Percentiles rank a stretch among this genome's conserved stretches.
phyloP scores from a whole-genome alignment of 2,329 filamentous ascomycete genomes.

The Fusarium nelsonii region DNA sequence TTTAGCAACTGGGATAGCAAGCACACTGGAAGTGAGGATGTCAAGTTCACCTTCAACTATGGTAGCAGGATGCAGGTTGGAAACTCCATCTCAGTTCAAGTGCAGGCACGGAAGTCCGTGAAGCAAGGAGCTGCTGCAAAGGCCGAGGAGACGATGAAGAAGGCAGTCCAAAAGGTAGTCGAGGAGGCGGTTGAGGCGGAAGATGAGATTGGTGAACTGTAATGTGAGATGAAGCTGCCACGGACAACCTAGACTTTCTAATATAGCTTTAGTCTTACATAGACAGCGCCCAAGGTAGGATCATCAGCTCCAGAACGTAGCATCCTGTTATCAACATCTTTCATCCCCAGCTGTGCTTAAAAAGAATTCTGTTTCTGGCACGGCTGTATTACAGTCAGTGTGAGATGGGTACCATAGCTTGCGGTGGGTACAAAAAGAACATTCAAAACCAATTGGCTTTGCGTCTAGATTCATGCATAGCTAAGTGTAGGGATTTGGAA shows the following conservation, averaged over 20 bases:
- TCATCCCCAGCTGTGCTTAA: not conserved
- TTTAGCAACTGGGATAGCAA: slow-evolving; percentile 17
- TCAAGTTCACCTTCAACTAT: slow-evolving; percentile 1
- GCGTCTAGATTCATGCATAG: too few relatives aligned
- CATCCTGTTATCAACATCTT: not conserved
- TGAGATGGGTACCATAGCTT: too few relatives aligned
- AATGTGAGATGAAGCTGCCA: too few relatives aligned
- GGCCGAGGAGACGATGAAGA: not conserved
- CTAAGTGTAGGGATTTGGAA: too few relatives aligned
- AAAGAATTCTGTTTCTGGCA: not conserved
- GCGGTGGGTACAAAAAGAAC: too few relatives aligned
- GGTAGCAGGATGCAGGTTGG: slow-evolving; percentile 6
- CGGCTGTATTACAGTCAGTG: not conserved
- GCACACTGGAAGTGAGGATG: not conserved
- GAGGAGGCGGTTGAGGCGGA: not conserved
- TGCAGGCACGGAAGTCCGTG: slow-evolving; percentile 7
- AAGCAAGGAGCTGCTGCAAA: not conserved
- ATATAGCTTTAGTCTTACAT: too few relatives aligned
- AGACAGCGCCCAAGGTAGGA: too few relatives aligned
- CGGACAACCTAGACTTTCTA: too few relatives aligned
- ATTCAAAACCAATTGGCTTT: too few relatives aligned
- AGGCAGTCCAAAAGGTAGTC: not conserved
- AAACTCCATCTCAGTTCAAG: slow-evolving; percentile 4
- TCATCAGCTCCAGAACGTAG: too few relatives aligned
- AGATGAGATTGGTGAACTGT: not conserved